Evolutionary conservation across 2,329 filamentous ascomycete species (phyloP).

Genomic region (Ophiosphaerella korrae): DNA sequence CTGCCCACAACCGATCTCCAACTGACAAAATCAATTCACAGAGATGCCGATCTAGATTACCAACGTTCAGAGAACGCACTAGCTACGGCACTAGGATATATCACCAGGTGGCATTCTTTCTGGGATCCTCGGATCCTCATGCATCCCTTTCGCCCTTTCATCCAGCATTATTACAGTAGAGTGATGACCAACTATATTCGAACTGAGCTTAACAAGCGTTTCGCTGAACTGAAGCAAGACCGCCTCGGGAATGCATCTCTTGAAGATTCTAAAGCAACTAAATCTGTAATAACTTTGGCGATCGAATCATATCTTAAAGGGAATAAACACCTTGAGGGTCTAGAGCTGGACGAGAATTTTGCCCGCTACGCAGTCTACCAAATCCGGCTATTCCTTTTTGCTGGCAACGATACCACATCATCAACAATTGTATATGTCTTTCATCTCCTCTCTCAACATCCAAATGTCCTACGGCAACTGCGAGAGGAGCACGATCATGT

Average conservation of each 20-base stretch:
- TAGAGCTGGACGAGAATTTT: conserved; percentile 15
- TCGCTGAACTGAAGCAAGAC: not conserved
- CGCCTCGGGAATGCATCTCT: not conserved
- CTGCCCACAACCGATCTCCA: too few species aligned
- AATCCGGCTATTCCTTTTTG: conserved; percentile 40
- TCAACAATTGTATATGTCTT: conserved; percentile 31
- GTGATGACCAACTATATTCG: conserved; percentile 1
- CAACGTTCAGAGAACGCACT: not conserved
- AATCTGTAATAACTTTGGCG: conserved; percentile 4
- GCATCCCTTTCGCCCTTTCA: not conserved
- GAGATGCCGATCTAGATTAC: conserved; percentile 2
- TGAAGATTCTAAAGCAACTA: not conserved
- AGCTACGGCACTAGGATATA: not conserved
- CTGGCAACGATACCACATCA: conserved; percentile 38
- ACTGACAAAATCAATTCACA: not conserved
- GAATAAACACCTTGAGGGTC: not conserved
- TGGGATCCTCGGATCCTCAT: not conserved
- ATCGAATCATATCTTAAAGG: conserved; percentile 12
- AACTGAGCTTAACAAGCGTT: not conserved
- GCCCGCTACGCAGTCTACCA: conserved; percentile 25
- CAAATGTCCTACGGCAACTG: conserved; percentile 23
- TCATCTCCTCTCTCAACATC: conserved; percentile 29
- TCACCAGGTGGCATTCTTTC: conserved; percentile 1
- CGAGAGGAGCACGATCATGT: conserved; percentile 35
- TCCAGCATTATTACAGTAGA: conserved; percentile 1